phyloP scores from a whole-genome alignment of 768 basidiomycete species.

The Pleurotus tuoliensis region DNA sequence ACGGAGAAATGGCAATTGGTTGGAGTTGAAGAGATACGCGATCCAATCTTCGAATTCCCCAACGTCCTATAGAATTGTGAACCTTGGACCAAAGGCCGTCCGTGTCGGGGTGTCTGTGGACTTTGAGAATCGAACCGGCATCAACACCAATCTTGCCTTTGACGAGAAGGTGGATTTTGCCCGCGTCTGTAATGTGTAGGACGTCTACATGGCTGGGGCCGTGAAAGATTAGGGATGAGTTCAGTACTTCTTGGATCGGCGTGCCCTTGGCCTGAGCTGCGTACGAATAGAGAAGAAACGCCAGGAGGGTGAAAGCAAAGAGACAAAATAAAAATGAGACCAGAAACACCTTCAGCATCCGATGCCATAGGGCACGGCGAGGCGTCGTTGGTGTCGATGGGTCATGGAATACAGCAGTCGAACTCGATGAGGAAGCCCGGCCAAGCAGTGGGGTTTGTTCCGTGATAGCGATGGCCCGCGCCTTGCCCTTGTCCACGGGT shows the following conservation, averaged over 20 bases:
- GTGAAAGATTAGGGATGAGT: constrained; percentile 48
- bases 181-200: constrained; percentile 54
- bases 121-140: constrained; percentile 56
- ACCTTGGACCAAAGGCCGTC: constrained; percentile 41
- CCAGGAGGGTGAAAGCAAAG: constrained; percentile 36
- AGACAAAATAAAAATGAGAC: constrained; percentile 49
- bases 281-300: constrained; percentile 63
- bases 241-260: constrained; percentile 56
- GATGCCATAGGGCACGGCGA: constrained; percentile 29
- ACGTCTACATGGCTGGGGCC: constrained; percentile 64
- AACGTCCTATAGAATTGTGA: constrained; percentile 68
- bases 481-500: constrained; percentile 49
- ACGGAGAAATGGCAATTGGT: constrained; percentile 45
- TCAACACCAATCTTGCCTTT: constrained; percentile 62
- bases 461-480: constrained; percentile 39
- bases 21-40: constrained; percentile 53
- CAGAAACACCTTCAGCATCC: constrained; percentile 51
- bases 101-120: constrained; percentile 39
- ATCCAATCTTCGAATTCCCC: constrained; percentile 57
- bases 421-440: constrained; percentile 23
- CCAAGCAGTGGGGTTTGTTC: constrained; percentile 56
- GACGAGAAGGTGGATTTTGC: constrained; percentile 57
- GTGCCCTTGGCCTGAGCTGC: constrained; percentile 49
- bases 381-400: constrained; percentile 18
- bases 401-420: constrained; percentile 23